Percentiles rank a stretch among this genome's conserved stretches.
Conservation (phyloP, 805 yeast species). For the Kodamaea restingae region DNA sequence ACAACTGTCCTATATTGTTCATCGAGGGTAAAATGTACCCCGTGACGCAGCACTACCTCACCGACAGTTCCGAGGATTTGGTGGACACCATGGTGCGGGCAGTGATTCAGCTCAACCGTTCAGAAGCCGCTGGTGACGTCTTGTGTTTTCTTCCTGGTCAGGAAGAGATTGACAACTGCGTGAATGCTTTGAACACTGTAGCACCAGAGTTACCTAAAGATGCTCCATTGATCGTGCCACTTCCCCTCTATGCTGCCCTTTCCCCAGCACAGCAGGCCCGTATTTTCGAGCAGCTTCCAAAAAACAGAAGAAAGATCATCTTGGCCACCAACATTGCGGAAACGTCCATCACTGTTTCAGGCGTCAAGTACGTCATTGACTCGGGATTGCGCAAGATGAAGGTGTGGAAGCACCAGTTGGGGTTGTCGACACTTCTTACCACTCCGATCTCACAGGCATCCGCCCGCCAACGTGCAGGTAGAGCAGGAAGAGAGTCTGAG, state of each 20-base stretch:
- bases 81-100: slow-evolving; percentile 75
- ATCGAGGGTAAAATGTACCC: slow-evolving; percentile 90
- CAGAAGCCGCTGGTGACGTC: slow-evolving; percentile 87
- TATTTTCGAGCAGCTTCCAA: slow-evolving; percentile 65
- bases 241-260: slow-evolving; percentile 91
- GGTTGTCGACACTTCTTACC: slow-evolving; percentile 86
- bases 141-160: slow-evolving; percentile 93
- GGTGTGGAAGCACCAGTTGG: slow-evolving; percentile 91
- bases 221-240: slow-evolving; percentile 70
- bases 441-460: slow-evolving; percentile 92
- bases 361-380: slow-evolving; percentile 89
- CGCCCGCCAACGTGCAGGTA: slow-evolving; percentile 92
- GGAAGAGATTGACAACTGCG: slow-evolving; percentile 91
- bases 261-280: slow-evolving; percentile 79
- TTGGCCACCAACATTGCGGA: slow-evolving; percentile 96
- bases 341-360: slow-evolving; percentile 94
- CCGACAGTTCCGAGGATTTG: slow-evolving; percentile 68
- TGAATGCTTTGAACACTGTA: slow-evolving; percentile 52
- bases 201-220: slow-evolving; percentile 66
- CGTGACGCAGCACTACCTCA: slow-evolving; percentile 68
- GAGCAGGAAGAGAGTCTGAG: slow-evolving; percentile 95
- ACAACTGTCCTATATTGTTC: slow-evolving; percentile 73
- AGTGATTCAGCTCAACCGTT: slow-evolving; percentile 70
- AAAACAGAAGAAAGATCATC: slow-evolving; percentile 77
- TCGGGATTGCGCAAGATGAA: slow-evolving; percentile 90